Evolutionary conservation across 164 flowering plant species (phyloP).

Genomic region (Stephania japonica): DNA sequence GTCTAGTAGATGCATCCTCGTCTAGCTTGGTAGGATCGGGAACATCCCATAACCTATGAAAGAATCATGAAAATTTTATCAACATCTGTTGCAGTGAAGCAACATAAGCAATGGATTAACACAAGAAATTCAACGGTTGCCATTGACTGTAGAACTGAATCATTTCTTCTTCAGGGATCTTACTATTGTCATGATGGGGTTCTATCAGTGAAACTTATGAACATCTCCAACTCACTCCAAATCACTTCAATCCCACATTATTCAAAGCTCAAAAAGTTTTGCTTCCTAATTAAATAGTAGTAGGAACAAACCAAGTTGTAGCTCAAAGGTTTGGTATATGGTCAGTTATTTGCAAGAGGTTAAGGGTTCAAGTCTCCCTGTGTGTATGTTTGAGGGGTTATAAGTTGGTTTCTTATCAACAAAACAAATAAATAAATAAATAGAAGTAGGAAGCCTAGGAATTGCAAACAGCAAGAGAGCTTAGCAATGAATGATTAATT

Average conservation of each 20-base stretch:
- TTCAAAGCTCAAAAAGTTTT: too few relatives aligned
- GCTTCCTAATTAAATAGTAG: too few relatives aligned
- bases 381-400: too few relatives aligned
- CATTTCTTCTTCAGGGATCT: neutral
- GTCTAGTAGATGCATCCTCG: slow-evolving; percentile 26
- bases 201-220: neutral
- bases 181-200: neutral
- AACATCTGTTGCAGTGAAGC: neutral
- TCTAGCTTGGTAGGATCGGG: slow-evolving; percentile 36
- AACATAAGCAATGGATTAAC: neutral
- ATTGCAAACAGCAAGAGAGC: too few relatives aligned
- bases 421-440: too few relatives aligned
- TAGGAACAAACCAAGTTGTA: too few relatives aligned
- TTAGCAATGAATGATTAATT: too few relatives aligned
- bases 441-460: neutral
- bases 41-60: slow-evolving; percentile 47
- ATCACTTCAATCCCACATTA: neutral
- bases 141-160: neutral
- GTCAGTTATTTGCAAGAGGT: too few relatives aligned
- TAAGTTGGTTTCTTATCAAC: too few relatives aligned
- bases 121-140: neutral
- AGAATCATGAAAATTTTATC: neutral
- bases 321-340: too few relatives aligned
- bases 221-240: neutral
- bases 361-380: too few relatives aligned